Base-by-base conservation (phyloP, 371 early-diverging fungal species). In the Agmasoma carcini region DNA sequence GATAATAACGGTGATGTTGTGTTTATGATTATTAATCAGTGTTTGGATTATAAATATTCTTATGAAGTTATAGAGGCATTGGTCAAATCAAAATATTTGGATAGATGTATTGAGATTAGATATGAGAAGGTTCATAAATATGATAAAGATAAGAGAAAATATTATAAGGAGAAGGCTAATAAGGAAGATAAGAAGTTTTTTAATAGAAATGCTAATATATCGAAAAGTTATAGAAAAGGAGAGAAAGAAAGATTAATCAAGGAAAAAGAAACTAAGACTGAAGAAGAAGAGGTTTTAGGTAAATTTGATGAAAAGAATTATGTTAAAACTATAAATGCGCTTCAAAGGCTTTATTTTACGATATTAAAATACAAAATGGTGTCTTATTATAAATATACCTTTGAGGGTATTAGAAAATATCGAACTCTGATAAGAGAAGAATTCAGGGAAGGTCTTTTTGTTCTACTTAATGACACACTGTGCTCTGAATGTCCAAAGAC, bases 361-460 rank as follows among this genome's bases (percentile, higher is more conserved):
- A 52, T 66, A 15, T 50, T 66, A n/a, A 61, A 51, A 41, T 20
- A 55, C 2, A 38, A 52, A 31, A 61, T 22, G 19, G 41, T 48
- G 17, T 57, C 52, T 4, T 66, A 33, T 38, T 61, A 40, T 49
- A 53, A 54, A 41, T 34, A 46, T 29, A 47, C 43, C 19, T 66
- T 66, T 53, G 33, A 47, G n/a, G 61, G 66, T 5, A 27, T 66
- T 31, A 26, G 23, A 14, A 58, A 51, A n/a, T 61, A 61, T 41
- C 48, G 38, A n/a, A 56, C 51, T 31, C 37, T 56, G 19, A 48
- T 66, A 17, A n/a, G 66, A 46, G 33, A 56, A 30, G 66, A 61
- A 33, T 57, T 66, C 40, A 47, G 31, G 19, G 66, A 66, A 48
- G 66, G 66, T 2, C 33, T 66, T 11, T 61, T 57, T 44, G 34